Percentiles rank a stretch among this genome's conserved stretches.
These are phyloP conservation scores for Boletus sp. DNA, from an alignment of 1,284 basidiomycete species.

Conservation along the genomic window DNA sequence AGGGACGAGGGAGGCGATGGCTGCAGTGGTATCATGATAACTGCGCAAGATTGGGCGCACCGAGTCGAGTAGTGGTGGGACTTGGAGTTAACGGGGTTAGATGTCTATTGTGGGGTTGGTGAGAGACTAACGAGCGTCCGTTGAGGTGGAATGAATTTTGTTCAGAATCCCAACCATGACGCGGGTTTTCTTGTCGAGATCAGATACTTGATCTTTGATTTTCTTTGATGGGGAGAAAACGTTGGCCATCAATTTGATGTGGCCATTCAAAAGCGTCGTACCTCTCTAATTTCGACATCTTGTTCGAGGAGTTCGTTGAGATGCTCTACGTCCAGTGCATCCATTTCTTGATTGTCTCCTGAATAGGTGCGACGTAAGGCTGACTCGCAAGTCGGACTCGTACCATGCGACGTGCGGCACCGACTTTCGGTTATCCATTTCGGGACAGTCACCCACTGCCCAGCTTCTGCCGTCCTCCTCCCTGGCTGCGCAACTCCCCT, in stretches of 20 bases:
- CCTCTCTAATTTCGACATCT: conserved; percentile 52
- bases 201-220: conserved; percentile 69
- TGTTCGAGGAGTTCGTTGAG: conserved; percentile 52
- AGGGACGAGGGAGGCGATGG: conserved; percentile 56
- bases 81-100: conserved; percentile 35
- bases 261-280: conserved; percentile 24
- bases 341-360: conserved; percentile 40
- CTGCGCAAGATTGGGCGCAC: conserved; percentile 52
- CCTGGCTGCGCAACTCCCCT: too few relatives aligned
- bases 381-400: conserved; percentile 10
- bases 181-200: conserved; percentile 70
- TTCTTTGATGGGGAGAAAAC: conserved; percentile 42
- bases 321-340: conserved; percentile 48
- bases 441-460: conserved; percentile 1
- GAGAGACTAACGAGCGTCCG: conserved; percentile 53
- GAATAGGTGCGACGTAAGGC: background rate
- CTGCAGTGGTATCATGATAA: conserved; percentile 49
- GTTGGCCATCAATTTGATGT: conserved; percentile 24
- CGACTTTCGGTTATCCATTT: conserved; percentile 11
- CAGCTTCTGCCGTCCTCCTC: background rate
- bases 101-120: conserved; percentile 5
- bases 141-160: conserved; percentile 72
- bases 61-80: conserved; percentile 54
- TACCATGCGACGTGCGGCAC: background rate
- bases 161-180: conserved; percentile 63